Percentiles rank a stretch among this genome's conserved stretches.
phyloP scores from a whole-genome alignment of 805 yeast genomes.

The Zygosaccharomyces gambellarensis region DNA sequence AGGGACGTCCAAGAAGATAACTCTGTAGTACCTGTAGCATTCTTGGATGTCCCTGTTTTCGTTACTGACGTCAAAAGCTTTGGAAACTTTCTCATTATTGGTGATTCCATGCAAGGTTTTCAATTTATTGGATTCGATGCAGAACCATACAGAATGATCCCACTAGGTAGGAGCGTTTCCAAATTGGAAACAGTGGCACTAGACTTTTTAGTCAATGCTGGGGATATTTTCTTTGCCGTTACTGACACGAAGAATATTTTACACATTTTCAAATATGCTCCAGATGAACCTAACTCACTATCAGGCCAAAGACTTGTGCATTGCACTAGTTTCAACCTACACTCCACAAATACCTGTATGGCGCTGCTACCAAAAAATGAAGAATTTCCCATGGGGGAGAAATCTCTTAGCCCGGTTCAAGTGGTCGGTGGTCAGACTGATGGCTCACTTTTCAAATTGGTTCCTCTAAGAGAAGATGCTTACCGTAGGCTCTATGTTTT shows the following conservation, averaged over 20 bases:
- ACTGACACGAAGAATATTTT: constrained; percentile 65
- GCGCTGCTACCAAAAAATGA: constrained; percentile 38
- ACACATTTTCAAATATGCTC: constrained; percentile 80
- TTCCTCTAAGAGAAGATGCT: constrained; percentile 68
- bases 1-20: constrained; percentile 84
- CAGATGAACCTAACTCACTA: constrained; percentile 79
- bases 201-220: constrained; percentile 70
- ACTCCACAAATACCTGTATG: constrained; percentile 56
- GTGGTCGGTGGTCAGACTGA: constrained; percentile 69
- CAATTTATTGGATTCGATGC: constrained; percentile 88
- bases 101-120: constrained; percentile 68
- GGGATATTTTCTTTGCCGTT: constrained; percentile 58
- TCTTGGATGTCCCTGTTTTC: constrained; percentile 77
- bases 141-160: constrained; percentile 84
- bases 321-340: constrained; percentile 64
- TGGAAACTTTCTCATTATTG: constrained; percentile 74
- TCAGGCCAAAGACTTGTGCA: constrained; percentile 74
- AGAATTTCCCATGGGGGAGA: constrained; percentile 25
- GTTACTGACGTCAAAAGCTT: constrained; percentile 75
- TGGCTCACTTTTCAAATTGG: constrained; percentile 70
- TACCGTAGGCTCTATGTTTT: constrained; percentile 79
- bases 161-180: constrained; percentile 68
- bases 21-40: constrained; percentile 87
- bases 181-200: constrained; percentile 49
- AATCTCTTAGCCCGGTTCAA: constrained; percentile 42